phyloP scores from a whole-genome alignment of 108 stramenopile genomes.

The Discostella stelligeroides region DNA sequence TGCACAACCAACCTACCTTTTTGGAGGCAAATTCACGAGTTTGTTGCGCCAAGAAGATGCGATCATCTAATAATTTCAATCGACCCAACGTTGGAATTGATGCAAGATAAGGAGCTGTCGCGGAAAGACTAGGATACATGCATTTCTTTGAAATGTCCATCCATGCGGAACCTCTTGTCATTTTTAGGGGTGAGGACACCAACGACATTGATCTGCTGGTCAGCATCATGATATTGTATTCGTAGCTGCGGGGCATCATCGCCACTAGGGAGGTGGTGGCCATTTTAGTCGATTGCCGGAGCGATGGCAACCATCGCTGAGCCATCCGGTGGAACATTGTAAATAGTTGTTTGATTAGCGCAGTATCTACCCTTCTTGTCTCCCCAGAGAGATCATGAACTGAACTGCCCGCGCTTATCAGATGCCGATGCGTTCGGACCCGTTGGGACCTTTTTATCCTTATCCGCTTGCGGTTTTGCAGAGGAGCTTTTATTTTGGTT shows the following conservation, averaged over 20 bases:
- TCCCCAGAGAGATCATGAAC: no score
- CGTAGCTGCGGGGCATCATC: neutral
- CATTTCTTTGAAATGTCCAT: no score
- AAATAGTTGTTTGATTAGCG: neutral
- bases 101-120: neutral
- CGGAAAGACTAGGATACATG: neutral
- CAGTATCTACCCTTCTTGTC: no score
- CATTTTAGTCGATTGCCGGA: constrained; percentile 8
- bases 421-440: no score
- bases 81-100: neutral
- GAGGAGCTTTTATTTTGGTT: no score
- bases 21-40: constrained; percentile 25
- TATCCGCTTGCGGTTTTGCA: no score
- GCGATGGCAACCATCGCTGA: constrained; percentile 7
- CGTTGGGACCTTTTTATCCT: no score
- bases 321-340: constrained; percentile 22
- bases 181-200: neutral
- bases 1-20: constrained; percentile 9
- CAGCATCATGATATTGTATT: neutral
- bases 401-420: no score
- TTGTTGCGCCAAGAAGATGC: neutral
- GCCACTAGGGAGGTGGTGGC: constrained; percentile 3
- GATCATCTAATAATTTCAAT: neutral
- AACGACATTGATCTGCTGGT: neutral
- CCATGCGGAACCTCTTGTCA: no score